Percentiles rank a stretch among this genome's conserved stretches.
Conservation (phyloP, 495 filamentous ascomycete genomes). For the Evernia prunastri region DNA sequence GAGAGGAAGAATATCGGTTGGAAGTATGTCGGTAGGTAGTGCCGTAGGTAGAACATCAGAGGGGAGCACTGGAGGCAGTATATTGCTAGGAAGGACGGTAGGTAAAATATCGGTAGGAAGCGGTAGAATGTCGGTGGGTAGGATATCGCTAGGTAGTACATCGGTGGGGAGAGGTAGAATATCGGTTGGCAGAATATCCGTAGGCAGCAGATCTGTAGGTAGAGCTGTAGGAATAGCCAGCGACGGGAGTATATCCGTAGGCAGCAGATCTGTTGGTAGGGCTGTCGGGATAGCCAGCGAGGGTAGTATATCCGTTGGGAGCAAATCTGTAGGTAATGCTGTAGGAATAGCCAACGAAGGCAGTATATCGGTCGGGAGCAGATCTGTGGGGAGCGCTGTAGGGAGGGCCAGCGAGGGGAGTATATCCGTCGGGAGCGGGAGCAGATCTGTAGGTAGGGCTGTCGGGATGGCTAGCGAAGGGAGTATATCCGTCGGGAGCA, state of each 20-base stretch:
- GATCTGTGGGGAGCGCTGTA: background rate
- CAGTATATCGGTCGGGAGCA: background rate
- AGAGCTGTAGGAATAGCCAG: background rate
- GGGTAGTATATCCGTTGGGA: background rate
- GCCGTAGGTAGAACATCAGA: background rate
- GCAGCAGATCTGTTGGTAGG: background rate
- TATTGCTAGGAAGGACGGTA: background rate
- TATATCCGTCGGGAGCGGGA: background rate
- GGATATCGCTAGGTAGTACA: background rate
- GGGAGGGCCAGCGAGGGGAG: background rate
- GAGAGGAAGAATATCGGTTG: background rate
- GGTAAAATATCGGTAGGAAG: background rate
- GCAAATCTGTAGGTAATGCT: background rate
- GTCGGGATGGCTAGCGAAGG: too few species aligned
- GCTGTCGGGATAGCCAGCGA: too few species aligned
- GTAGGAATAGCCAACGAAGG: too few species aligned
- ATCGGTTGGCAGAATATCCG: background rate
- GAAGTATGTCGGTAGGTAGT: background rate
- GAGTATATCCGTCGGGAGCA: background rate
- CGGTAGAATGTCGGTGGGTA: background rate
- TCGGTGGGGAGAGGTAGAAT: background rate
- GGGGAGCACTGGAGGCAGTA: background rate
- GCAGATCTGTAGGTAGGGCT: background rate
- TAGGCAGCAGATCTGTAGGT: background rate
- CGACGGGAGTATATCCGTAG: background rate